phyloP scores from a whole-genome alignment of 1,284 basidiomycete species.

The Wolfiporia cocos region DNA sequence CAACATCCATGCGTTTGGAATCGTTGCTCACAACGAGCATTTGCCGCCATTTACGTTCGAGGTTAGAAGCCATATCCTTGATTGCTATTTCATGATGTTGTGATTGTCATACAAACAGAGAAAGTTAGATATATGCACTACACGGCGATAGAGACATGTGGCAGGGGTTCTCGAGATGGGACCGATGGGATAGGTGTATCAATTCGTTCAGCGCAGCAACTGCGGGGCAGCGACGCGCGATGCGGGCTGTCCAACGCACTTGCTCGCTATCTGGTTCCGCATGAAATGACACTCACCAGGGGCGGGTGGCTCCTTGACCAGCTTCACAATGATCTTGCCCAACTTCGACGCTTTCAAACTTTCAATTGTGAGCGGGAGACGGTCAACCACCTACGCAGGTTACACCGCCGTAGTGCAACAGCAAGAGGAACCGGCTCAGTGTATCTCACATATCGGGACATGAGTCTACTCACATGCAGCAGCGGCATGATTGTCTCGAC shows the following conservation, averaged over 20 bases:
- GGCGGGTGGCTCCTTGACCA: constrained; percentile 62
- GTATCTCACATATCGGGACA: not conserved
- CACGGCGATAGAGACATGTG: too few species aligned
- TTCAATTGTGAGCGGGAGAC: constrained; percentile 66
- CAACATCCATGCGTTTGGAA: constrained; percentile 39
- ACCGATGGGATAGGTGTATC: too few species aligned
- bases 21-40: constrained; percentile 35
- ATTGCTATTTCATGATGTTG: too few species aligned
- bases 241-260: too few species aligned
- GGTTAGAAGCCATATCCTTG: constrained; percentile 85
- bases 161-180: too few species aligned
- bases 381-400: constrained; percentile 63
- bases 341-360: constrained; percentile 64
- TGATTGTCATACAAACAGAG: constrained; percentile 18
- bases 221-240: too few species aligned
- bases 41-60: constrained; percentile 74
- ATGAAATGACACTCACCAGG: constrained; percentile 48
- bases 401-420: too few species aligned
- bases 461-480: constrained; percentile 63
- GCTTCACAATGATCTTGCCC: constrained; percentile 68
- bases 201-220: too few species aligned
- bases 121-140: constrained; percentile 68
- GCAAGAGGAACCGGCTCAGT: constrained; percentile 2
- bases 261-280: too few species aligned
- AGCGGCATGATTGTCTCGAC: constrained; percentile 78